A percentile compares a stretch with the other conserved stretches of the same genome.
phyloP scores from a whole-genome alignment of 1,284 basidiomycete genomes.

The Moesziomyces antarcticus region DNA sequence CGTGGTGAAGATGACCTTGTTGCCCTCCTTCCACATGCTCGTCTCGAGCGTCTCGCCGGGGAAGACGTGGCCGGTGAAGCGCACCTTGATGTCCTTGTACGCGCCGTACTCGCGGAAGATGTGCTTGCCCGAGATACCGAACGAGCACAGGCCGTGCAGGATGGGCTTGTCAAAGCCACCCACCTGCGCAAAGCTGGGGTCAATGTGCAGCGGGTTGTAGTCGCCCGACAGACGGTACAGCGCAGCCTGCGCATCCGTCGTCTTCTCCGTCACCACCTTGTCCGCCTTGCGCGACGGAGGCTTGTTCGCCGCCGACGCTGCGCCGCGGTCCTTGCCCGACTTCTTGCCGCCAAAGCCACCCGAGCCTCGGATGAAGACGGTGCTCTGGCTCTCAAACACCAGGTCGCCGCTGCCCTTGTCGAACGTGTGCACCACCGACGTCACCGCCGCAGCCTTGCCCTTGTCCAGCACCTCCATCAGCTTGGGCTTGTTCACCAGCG shows the following conservation, averaged over 20 bases:
- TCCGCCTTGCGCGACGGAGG: slow-evolving; percentile 73
- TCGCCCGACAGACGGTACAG: slow-evolving; percentile 72
- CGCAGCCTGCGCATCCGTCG: slow-evolving; percentile 74
- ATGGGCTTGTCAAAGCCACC: slow-evolving; percentile 92
- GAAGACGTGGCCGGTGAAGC: slow-evolving; percentile 90
- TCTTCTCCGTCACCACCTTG: slow-evolving; percentile 64
- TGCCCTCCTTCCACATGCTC: slow-evolving; percentile 95
- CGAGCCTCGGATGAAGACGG: slow-evolving; percentile 90
- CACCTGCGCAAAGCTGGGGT: slow-evolving; percentile 90
- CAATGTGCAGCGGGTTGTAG: slow-evolving; percentile 90
- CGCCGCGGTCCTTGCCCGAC: slow-evolving; percentile 84
- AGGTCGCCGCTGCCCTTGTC: slow-evolving; percentile 75
- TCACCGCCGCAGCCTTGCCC: slow-evolving; percentile 62
- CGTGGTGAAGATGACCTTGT: slow-evolving; percentile 88
- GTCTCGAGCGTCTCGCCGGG: slow-evolving; percentile 83
- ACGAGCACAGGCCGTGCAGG: slow-evolving; percentile 82
- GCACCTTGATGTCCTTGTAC: slow-evolving; percentile 94
- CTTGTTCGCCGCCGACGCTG: slow-evolving; percentile 84
- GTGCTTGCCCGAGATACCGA: slow-evolving; percentile 95
- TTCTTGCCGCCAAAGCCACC: slow-evolving; percentile 96
- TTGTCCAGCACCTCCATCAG: slow-evolving; percentile 72
- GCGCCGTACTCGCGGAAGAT: slow-evolving; percentile 86
- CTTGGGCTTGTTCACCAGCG: slow-evolving; percentile 80
- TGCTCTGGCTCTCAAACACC: slow-evolving; percentile 92
- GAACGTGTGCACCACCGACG: slow-evolving; percentile 45